Evolutionary conservation across 495 filamentous ascomycete genomes (phyloP), one percentile per base, ranked within the genome.

Genomic region (Aspergillus hancockii): DNA sequence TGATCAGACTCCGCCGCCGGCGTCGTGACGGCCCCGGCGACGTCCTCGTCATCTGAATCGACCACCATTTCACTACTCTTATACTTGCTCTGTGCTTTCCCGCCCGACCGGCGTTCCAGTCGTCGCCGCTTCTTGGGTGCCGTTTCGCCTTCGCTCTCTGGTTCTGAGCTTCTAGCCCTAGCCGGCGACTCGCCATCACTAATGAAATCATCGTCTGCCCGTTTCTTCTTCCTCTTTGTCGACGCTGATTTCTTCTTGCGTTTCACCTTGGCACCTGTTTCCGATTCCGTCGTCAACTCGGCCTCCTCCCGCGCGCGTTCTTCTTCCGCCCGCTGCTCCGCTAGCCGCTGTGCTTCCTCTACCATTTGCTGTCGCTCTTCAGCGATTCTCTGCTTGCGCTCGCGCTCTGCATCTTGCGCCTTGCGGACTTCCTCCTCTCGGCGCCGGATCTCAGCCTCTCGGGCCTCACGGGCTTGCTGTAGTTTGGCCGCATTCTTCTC

Each of bases 401-500:
- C 90, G 21, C 81, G 78, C 53, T 88, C 87, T 18, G 77, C 76
- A 43, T 87, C 87, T 59, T 89, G 84, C 0, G 80, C 84, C 59
- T 83, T 83, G 55, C 81, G 79, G 19, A 84, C 79, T 63, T 85
- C 85, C 63, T 90, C 91, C 70, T 95, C 91, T 7, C 90, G 85
- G 32, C 80, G 81, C 41, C 80, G 81, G 3, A 90, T 75, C 57
- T 94, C 93, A 12, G 85, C 90, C 58, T 97, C 88, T 22, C 93
- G 88, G 36, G 80, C 76, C 65, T 87, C 84, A 6, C 89, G 82
- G 0, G 93, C 93, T 32, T 88, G 82, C 47, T 86, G 82, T 0
- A 97, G 81, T 65, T 93, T 91, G 49, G 87, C 83, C 40, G 91
- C 90, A 67, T 97, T 97, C 79, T 90, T 90, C 58, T 92, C 88